Conservation (phyloP, 202 grass and related monocot genomes). For the Alloteropsis angusta region DNA sequence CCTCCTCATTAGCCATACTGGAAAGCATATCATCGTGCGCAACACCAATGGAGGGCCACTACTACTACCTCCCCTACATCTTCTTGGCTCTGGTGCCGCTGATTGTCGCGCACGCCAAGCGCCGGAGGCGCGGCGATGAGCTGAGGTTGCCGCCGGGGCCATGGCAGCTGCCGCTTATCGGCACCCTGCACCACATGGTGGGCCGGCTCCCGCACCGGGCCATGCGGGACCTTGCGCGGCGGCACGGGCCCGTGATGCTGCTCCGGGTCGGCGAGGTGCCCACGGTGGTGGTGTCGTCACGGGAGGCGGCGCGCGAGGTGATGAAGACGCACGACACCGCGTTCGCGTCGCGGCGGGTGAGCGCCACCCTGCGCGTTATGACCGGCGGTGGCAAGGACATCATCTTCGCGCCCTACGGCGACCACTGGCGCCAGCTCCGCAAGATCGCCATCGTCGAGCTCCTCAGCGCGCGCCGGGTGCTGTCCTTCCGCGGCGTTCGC, state of each 20-base stretch:
- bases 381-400: not conserved
- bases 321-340: constrained; percentile 11
- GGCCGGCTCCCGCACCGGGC: not conserved
- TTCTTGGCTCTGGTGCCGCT: too few relatives aligned
- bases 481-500: not conserved
- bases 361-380: not conserved
- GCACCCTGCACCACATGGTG: not conserved
- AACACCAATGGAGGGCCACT: too few relatives aligned
- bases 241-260: constrained; percentile 24
- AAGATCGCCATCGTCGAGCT: too few relatives aligned
- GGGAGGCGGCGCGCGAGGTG: constrained; percentile 1
- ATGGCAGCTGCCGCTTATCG: not conserved
- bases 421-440: too few relatives aligned
- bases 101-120: too few relatives aligned
- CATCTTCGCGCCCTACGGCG: not conserved
- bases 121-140: too few relatives aligned
- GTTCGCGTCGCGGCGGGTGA: not conserved
- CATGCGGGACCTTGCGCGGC: not conserved
- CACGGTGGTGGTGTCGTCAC: constrained; percentile 18
- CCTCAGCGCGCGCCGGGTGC: not conserved
- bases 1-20: too few relatives aligned
- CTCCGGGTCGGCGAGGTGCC: constrained; percentile 1
- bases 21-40: too few relatives aligned
- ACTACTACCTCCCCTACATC: too few relatives aligned
- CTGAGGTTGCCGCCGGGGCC: not conserved